Conservation (phyloP, 495 filamentous ascomycete genomes). For the Aspergillus indologenus region DNA sequence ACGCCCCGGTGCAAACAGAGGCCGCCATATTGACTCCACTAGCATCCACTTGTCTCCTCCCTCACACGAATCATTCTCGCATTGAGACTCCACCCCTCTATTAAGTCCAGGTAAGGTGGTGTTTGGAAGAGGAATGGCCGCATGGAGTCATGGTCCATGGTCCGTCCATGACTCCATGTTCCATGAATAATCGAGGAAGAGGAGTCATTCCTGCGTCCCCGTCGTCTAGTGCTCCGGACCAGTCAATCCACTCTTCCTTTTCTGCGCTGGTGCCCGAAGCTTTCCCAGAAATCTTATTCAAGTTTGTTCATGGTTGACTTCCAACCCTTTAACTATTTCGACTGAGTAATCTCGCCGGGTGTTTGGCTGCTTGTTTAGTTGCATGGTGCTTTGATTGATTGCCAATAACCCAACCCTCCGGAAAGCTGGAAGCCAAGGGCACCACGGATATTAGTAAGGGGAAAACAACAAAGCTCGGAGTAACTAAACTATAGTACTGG, state of each 20-base stretch:
- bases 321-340: conserved; percentile 9
- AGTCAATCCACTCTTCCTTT: conserved; percentile 13
- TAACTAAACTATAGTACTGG: no score
- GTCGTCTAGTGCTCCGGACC: conserved; percentile 6
- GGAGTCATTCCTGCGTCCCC: not conserved
- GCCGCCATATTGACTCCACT: conserved; percentile 8
- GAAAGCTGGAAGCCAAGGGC: not conserved
- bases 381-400: no score
- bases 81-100: not conserved
- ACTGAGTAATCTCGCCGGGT: not conserved
- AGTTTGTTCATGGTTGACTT: not conserved
- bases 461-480: not conserved
- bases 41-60: not conserved
- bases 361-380: conserved; percentile 9
- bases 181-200: conserved; percentile 13
- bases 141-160: not conserved
- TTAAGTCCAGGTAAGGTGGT: no score
- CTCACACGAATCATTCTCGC: not conserved
- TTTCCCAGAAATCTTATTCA: conserved; percentile 9
- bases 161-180: no score
- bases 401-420: not conserved
- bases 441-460: not conserved
- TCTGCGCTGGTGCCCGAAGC: conserved; percentile 27
- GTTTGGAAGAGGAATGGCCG: not conserved
- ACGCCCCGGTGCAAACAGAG: conserved; percentile 13